Percentiles rank a stretch among this genome's conserved stretches.
These are phyloP conservation scores for California macrophylla DNA, from an alignment of 441 rosid genomes.

Conservation along the genomic window DNA sequence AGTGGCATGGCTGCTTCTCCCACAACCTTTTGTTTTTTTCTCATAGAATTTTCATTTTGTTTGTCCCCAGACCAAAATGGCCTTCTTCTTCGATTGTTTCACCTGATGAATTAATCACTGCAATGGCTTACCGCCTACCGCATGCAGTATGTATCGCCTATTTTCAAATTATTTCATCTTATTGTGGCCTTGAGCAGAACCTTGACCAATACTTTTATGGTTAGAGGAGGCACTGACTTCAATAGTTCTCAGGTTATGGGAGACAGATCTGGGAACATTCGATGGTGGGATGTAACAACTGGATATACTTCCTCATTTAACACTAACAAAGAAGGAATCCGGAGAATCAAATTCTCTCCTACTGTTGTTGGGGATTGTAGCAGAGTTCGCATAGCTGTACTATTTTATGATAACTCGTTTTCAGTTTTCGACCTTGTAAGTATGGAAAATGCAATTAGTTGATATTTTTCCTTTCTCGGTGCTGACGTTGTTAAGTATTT, in stretches of 20 bases:
- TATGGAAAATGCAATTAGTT: conserved; percentile 18
- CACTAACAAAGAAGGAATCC: conserved; percentile 83
- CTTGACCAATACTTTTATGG: conserved; percentile 17
- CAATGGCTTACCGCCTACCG: conserved; percentile 97
- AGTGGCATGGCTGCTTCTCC: conserved; percentile 7
- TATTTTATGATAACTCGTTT: conserved; percentile 87
- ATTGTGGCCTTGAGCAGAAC: conserved; percentile 7
- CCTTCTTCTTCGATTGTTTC: conserved; percentile 92
- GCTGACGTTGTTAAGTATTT: background rate
- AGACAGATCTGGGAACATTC: conserved; percentile 85
- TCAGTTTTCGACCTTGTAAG: conserved; percentile 93
- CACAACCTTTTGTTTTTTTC: conserved; percentile 18
- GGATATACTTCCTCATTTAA: conserved; percentile 93
- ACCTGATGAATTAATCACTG: conserved; percentile 88
- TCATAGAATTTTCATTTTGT: conserved; percentile 21
- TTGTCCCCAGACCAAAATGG: conserved; percentile 86
- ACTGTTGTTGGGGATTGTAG: conserved; percentile 85
- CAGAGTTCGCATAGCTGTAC: conserved; percentile 92
- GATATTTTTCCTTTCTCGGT: background rate
- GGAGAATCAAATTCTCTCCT: conserved; percentile 94
- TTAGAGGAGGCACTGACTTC: conserved; percentile 17
- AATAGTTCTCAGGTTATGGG: conserved; percentile 84
- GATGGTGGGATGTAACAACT: conserved; percentile 99
- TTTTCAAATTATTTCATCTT: conserved; percentile 14
- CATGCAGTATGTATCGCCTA: conserved; percentile 67